Evolutionary conservation across 352 stramenopile genomes (phyloP), one percentile per base, ranked within the genome.

Genomic region (Pythium guiyangense): DNA sequence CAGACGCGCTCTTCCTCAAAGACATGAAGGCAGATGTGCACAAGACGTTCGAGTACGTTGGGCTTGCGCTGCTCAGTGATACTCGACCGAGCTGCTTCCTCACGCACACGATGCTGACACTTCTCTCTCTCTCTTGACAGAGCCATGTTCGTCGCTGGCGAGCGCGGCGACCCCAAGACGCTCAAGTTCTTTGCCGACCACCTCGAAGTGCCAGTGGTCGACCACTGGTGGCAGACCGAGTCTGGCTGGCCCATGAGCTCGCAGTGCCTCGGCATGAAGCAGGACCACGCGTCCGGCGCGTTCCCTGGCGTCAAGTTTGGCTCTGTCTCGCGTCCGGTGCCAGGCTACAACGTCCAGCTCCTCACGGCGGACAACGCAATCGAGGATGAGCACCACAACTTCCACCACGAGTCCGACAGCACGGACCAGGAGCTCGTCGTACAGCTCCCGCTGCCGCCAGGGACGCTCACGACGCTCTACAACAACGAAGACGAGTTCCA

Each of bases 171-270:
- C 59, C 87, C 88, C 1, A 90, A 92, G 52, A 96, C 88, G 22
- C 75, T 97, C 43, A 81, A 83, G 42, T 93, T 88, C 61, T 89
- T 87, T 58, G 77, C 74, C 10, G 57, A 87, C 25, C 49, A 80
- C 37, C 66, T 92, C 57, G 64, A 72, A 15, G 71, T 87, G 1
- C 76, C 74, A 22, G 45, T 94, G 11, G 73, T 96, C 27, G 89
- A 97, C 67, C 84, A 97, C 64, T 97, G 84, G 75, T 97, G 91
- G 91, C 86, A 97, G 66, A 97, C 90, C 2, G 90, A 97, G 63
- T 87, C 88, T 25, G 88, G 86, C 26, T 96, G 84, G 79, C 89
- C 89, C 4, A 81, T 88, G 48, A 82, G 64, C 46, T 75, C 77
- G 1, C 77, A 81, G 40, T 86, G 79, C 34, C 62, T 94, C 27